phyloP scores from a whole-genome alignment of 495 filamentous ascomycete genomes.

The Penicillium cataractarum region DNA sequence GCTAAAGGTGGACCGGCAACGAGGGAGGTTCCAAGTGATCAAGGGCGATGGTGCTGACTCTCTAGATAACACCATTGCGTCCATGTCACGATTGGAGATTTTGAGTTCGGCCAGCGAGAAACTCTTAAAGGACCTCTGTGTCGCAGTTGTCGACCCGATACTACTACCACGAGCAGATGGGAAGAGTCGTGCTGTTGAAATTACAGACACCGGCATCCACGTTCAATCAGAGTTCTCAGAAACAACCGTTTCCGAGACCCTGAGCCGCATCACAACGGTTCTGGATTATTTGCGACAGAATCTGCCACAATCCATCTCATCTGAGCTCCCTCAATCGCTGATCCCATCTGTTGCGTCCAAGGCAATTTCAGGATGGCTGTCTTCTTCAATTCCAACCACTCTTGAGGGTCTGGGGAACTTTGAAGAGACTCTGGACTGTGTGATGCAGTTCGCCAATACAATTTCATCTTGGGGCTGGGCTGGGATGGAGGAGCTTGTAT shows the following conservation, averaged over 20 bases:
- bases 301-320: constrained; percentile 65
- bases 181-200: constrained; percentile 31
- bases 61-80: constrained; percentile 40
- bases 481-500: constrained; percentile 68
- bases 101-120: constrained; percentile 36
- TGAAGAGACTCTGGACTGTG: constrained; percentile 61
- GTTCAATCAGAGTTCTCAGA: constrained; percentile 34
- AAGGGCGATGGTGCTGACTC: constrained; percentile 33
- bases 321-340: constrained; percentile 65
- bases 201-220: constrained; percentile 36
- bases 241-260: constrained; percentile 34
- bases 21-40: constrained; percentile 51
- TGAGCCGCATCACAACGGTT: constrained; percentile 58
- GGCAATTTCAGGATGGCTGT: constrained; percentile 73
- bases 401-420: constrained; percentile 71
- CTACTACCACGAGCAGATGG: constrained; percentile 32
- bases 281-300: constrained; percentile 65
- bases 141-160: constrained; percentile 40
- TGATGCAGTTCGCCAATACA: constrained; percentile 62
- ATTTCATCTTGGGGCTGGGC: constrained; percentile 67
- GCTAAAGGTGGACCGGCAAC: constrained; percentile 56
- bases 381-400: constrained; percentile 72
- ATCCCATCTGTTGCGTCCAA: constrained; percentile 67
- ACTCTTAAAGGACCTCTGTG: constrained; percentile 40
- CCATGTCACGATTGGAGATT: constrained; percentile 39